Percentiles rank a stretch among this genome's conserved stretches.
phyloP scores from a whole-genome alignment of 73 alveolate genomes.

The Stentor roeselii region DNA sequence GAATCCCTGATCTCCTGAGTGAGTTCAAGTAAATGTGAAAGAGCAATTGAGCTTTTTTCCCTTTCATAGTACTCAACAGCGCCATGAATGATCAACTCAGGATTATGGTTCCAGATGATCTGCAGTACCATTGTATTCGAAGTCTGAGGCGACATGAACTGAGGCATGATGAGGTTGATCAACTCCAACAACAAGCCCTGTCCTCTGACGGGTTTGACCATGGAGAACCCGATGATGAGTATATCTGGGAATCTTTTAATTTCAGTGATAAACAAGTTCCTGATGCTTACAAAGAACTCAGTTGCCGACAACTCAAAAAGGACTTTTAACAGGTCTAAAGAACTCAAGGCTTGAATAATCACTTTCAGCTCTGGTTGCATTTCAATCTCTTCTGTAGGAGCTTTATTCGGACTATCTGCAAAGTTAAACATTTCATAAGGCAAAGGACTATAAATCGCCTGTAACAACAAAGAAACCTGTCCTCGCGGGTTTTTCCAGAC shows the following conservation, averaged over 20 bases:
- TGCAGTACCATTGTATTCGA: slow-evolving; percentile 72
- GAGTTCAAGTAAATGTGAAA: slow-evolving; percentile 80
- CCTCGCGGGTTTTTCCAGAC: slow-evolving; percentile 47
- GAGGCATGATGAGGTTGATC: slow-evolving; percentile 40
- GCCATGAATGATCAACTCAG: slow-evolving; percentile 73
- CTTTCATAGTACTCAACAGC: slow-evolving; percentile 79
- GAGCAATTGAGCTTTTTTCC: slow-evolving; percentile 72
- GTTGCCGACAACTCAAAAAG: slow-evolving; percentile 73
- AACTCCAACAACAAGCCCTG: slow-evolving; percentile 48
- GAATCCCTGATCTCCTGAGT: slow-evolving; percentile 87
- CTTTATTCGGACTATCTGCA: slow-evolving; percentile 29
- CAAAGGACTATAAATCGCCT: slow-evolving; percentile 31
- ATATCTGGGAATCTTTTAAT: slow-evolving; percentile 78
- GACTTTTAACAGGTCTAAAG: slow-evolving; percentile 76
- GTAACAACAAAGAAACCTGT: slow-evolving; percentile 40
- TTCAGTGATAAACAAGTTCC: slow-evolving; percentile 72
- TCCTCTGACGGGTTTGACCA: slow-evolving; percentile 44
- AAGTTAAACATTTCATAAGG: slow-evolving; percentile 22
- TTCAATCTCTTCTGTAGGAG: neutral
- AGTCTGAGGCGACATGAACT: slow-evolving; percentile 77
- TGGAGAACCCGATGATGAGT: slow-evolving; percentile 58
- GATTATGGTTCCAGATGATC: slow-evolving; percentile 75
- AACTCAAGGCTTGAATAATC: slow-evolving; percentile 50
- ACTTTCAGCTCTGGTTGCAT: slow-evolving; percentile 29
- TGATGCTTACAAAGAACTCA: slow-evolving; percentile 59